Evolutionary conservation across 2,329 filamentous ascomycete genomes (phyloP).

Genomic region (Exophiala oligosperma): DNA sequence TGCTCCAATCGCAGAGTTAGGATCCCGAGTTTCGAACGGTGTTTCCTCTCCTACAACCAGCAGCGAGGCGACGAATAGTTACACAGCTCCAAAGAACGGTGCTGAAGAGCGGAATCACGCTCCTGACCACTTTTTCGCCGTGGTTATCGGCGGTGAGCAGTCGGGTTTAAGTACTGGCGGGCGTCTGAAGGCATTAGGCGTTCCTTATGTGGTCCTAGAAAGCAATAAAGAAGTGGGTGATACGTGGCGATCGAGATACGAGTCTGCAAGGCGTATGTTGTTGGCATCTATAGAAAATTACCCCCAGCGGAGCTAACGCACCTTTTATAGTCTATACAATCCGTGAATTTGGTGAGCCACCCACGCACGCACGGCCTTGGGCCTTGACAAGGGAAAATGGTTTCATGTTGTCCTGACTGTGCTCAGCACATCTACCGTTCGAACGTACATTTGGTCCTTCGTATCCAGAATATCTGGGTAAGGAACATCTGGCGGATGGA

Average conservation of each 20-base stretch:
- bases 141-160: neutral
- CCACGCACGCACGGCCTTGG: too few relatives aligned
- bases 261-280: conserved; percentile 44
- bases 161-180: conserved; percentile 34
- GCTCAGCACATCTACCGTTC: conserved; percentile 30
- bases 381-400: too few relatives aligned
- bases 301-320: too few relatives aligned
- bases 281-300: too few relatives aligned
- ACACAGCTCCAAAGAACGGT: too few relatives aligned
- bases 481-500: conserved; percentile 24
- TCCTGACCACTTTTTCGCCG: neutral
- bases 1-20: too few relatives aligned
- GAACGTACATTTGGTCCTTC: conserved; percentile 28
- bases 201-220: conserved; percentile 48
- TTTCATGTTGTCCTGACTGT: too few relatives aligned
- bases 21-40: too few relatives aligned
- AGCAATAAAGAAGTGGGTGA: conserved; percentile 46
- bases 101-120: too few relatives aligned
- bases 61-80: too few relatives aligned
- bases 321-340: conserved; percentile 16
- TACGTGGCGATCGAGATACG: conserved; percentile 49
- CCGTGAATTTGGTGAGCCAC: conserved; percentile 9
- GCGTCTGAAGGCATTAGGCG: conserved; percentile 44
- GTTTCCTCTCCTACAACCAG: too few relatives aligned
- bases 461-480: conserved; percentile 27